phyloP scores from a whole-genome alignment of 192 early-diverging fungal genomes.

The Backusella parvicylindrica region DNA sequence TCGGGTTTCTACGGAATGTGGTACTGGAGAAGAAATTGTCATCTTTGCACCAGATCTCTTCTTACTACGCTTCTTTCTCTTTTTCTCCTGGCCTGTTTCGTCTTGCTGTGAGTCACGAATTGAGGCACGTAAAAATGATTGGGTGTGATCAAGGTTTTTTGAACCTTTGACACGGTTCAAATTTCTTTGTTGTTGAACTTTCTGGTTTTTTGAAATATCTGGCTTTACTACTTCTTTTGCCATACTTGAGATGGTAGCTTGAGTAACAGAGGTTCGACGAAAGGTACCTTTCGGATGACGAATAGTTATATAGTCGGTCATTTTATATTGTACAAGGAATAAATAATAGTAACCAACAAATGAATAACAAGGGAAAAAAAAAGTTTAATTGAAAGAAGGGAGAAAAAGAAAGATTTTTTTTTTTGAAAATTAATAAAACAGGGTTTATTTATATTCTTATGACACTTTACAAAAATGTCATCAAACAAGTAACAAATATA shows the following conservation, averaged over 20 bases:
- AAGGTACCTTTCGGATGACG: not conserved
- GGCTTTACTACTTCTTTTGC: not conserved
- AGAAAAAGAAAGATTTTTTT: not conserved
- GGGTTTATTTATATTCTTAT: not conserved
- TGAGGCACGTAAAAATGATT: not conserved
- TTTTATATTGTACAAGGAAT: not conserved
- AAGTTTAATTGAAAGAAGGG: not conserved
- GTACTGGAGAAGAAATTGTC: not conserved
- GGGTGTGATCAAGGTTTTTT: not conserved
- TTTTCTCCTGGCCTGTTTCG: not conserved
- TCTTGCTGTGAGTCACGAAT: not conserved
- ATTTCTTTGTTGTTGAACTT: not conserved
- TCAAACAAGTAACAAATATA: not conserved
- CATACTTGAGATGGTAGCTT: not conserved
- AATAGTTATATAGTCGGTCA: not conserved
- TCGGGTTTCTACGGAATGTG: not conserved
- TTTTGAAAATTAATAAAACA: not conserved
- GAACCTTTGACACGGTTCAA: not conserved
- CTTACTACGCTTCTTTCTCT: not conserved
- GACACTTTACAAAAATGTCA: not conserved
- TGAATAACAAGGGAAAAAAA: not conserved
- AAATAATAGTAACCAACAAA: not conserved
- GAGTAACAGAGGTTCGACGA: not conserved
- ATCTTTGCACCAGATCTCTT: not conserved
- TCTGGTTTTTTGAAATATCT: not conserved